phyloP scores from a whole-genome alignment of 306 rosid species.

The Trifolium pratense region DNA sequence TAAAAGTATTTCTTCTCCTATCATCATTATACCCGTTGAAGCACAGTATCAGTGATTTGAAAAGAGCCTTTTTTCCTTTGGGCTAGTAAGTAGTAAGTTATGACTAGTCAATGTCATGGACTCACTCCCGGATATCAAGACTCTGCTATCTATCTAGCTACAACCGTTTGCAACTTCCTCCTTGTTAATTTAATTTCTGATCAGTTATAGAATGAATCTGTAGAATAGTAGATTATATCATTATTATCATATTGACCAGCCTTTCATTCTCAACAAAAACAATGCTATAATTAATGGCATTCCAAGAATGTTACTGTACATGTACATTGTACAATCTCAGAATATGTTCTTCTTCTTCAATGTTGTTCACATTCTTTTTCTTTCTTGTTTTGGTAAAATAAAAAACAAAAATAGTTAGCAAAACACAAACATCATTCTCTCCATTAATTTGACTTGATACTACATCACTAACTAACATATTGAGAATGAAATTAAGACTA shows the following conservation, averaged over 20 bases:
- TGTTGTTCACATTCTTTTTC: no score
- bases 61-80: not conserved
- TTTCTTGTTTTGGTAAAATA: no score
- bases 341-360: no score
- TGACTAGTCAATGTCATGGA: not conserved
- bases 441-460: not conserved
- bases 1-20: no score
- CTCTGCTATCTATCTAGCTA: not conserved
- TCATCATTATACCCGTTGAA: slow-evolving; percentile 4
- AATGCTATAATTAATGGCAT: not conserved
- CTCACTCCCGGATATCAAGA: not conserved
- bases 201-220: no score
- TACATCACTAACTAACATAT: not conserved
- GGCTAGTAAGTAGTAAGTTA: not conserved
- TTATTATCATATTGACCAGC: not conserved
- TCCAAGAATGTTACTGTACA: not conserved
- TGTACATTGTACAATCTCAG: no score
- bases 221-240: not conserved
- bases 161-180: not conserved
- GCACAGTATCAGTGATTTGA: not conserved
- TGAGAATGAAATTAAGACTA: not conserved
- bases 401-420: not conserved
- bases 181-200: no score
- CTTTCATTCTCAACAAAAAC: not conserved
- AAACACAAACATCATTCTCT: slow-evolving; percentile 2